Conservation (phyloP, 2,329 filamentous ascomycete species). For the Fusarium annulatum region DNA sequence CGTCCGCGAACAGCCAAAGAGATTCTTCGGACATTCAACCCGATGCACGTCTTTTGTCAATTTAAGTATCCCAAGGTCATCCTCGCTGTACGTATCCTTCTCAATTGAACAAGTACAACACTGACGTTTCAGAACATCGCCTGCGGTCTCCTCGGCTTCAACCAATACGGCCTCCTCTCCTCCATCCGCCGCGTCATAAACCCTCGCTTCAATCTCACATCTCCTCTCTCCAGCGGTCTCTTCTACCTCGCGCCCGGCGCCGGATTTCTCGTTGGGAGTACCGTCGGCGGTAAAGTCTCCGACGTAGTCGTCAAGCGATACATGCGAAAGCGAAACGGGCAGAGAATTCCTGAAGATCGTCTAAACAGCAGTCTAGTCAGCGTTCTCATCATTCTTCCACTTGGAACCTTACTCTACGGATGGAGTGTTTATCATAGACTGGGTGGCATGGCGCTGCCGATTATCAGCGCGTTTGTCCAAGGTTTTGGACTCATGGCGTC, state of each 20-base stretch:
- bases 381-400: conserved; percentile 48
- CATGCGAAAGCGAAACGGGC: conserved; percentile 50
- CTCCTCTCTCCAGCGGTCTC: conserved; percentile 70
- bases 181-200: conserved; percentile 75
- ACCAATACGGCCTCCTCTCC: conserved; percentile 66
- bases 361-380: conserved; percentile 47
- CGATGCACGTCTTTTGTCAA: conserved; percentile 42
- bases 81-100: conserved; percentile 25
- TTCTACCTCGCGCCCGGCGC: conserved; percentile 77
- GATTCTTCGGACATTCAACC: conserved; percentile 40
- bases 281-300: conserved; percentile 67
- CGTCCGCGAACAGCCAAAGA: conserved; percentile 21
- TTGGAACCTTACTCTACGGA: conserved; percentile 49
- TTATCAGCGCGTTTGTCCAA: conserved; percentile 48
- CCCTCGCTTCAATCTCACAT: conserved; percentile 73
- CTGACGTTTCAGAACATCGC: conserved; percentile 34
- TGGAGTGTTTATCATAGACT: conserved; percentile 50
- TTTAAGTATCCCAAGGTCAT: conserved; percentile 40
- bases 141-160: conserved; percentile 42
- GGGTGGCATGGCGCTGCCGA: conserved; percentile 50
- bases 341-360: conserved; percentile 48
- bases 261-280: conserved; percentile 73
- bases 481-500: conserved; percentile 52
- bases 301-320: conserved; percentile 54
- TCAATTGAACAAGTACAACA: fast-evolving